Percentiles rank a stretch among this genome's conserved stretches.
These are phyloP conservation scores for Hanseniaspora nectarophila DNA, from an alignment of 805 yeast species.

Conservation along the genomic window DNA sequence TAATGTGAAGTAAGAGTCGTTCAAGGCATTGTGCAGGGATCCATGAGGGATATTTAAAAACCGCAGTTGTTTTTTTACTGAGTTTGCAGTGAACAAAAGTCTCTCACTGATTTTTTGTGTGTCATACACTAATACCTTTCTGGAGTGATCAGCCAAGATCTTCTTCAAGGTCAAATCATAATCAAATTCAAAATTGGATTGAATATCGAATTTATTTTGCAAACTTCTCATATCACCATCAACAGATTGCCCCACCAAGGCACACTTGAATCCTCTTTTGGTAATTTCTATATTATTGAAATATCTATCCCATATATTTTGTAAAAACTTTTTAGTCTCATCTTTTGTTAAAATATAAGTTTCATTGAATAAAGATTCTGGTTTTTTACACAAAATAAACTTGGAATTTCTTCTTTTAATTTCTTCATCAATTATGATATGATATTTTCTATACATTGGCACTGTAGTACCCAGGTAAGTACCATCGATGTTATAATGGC, in stretches of 20 bases:
- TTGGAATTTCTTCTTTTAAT: constrained; percentile 36
- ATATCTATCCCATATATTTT: constrained; percentile 35
- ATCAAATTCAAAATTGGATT: constrained; percentile 2
- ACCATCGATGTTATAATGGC: constrained; percentile 26
- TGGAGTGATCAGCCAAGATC: background rate
- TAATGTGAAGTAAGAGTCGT: constrained; percentile 56
- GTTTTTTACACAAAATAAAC: constrained; percentile 44
- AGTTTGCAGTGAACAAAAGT: background rate
- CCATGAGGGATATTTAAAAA: constrained; percentile 44
- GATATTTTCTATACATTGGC: constrained; percentile 20
- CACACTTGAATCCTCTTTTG: constrained; percentile 26
- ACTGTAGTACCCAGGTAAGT: background rate
- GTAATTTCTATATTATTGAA: constrained; percentile 25
- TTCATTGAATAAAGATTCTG: constrained; percentile 40
- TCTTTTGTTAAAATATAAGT: constrained; percentile 33
- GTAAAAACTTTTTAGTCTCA: constrained; percentile 33
- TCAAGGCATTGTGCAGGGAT: constrained; percentile 57
- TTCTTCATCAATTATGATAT: constrained; percentile 37
- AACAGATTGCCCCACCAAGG: constrained; percentile 51
- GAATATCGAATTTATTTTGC: constrained; percentile 15
- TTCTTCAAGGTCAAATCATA: background rate
- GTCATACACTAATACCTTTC: constrained; percentile 29
- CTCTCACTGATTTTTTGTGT: constrained; percentile 39
- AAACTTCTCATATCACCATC: constrained; percentile 46
- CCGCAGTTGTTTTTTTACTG: constrained; percentile 26